Evolutionary conservation across 179 eudicot species (phyloP).

Genomic region (Drosera spatulata): DNA sequence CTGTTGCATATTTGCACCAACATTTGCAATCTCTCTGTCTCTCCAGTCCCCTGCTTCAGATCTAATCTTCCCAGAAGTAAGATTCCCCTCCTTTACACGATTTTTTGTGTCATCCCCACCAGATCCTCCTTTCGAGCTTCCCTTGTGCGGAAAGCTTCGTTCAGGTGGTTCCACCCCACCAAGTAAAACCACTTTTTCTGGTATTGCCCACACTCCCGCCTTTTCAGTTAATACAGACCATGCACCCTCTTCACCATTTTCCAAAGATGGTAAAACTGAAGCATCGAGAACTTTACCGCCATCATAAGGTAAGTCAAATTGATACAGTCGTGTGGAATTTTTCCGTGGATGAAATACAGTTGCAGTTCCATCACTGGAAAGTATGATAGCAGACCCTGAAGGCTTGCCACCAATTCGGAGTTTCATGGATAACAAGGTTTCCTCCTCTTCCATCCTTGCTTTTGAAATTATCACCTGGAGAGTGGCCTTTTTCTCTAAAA

Average conservation of each 20-base stretch:
- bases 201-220: conserved; percentile 99
- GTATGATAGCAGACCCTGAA: conserved; percentile 79
- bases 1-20: conserved; percentile 40
- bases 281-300: conserved; percentile 96
- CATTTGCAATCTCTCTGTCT: conserved; percentile 40
- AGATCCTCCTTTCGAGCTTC: conserved; percentile 81
- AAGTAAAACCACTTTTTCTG: conserved; percentile 81
- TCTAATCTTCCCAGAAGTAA: conserved; percentile 52
- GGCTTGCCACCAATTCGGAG: conserved; percentile 89
- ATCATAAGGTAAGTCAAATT: conserved; percentile 93
- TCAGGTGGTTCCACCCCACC: conserved; percentile 98
- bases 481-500: conserved; percentile 81
- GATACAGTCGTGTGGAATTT: conserved; percentile 67
- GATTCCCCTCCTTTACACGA: conserved; percentile 25
- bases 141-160: conserved; percentile 93
- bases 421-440: conserved; percentile 77
- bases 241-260: conserved; percentile 71
- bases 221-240: conserved; percentile 94
- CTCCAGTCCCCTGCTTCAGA: conserved; percentile 42
- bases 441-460: conserved; percentile 93
- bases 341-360: conserved; percentile 75
- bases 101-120: conserved; percentile 50
- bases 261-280: conserved; percentile 73
- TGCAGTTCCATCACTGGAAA: conserved; percentile 95
- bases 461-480: conserved; percentile 80